Conservation (phyloP, 805 yeast species). For the Metschnikowia drakensbergensis region DNA sequence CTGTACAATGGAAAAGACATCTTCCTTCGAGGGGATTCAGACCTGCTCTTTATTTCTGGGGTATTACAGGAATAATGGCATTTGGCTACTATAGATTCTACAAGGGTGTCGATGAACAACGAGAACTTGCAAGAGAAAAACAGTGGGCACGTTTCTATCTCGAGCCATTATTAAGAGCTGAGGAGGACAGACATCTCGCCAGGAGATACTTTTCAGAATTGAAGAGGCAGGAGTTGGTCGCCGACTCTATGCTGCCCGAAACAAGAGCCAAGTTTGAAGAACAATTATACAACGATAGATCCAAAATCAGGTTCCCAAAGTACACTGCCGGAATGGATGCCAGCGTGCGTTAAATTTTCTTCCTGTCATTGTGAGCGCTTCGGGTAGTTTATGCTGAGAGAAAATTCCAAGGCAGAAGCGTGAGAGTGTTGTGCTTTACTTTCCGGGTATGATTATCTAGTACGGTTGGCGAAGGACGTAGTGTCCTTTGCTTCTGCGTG, state of each 20-base stretch:
- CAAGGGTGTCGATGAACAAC: conserved; percentile 67
- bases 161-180: conserved; percentile 74
- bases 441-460: neutral
- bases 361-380: neutral
- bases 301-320: conserved; percentile 42
- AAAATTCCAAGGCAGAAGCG: neutral
- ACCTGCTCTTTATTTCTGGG: conserved; percentile 66
- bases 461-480: neutral
- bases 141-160: conserved; percentile 73
- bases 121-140: conserved; percentile 72
- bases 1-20: conserved; percentile 85
- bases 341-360: conserved; percentile 19
- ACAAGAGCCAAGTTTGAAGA: conserved; percentile 39
- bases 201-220: conserved; percentile 65
- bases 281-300: conserved; percentile 41
- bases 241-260: conserved; percentile 40
- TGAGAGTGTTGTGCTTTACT: neutral
- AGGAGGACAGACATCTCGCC: conserved; percentile 72
- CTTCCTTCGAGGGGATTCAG: conserved; percentile 83
- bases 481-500: neutral
- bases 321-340: conserved; percentile 40
- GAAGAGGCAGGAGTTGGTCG: conserved; percentile 58
- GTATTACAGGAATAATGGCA: conserved; percentile 57
- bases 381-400: neutral
- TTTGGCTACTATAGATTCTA: conserved; percentile 69